phyloP scores from a whole-genome alignment of 805 yeast species.

The Candida easanensis region DNA sequence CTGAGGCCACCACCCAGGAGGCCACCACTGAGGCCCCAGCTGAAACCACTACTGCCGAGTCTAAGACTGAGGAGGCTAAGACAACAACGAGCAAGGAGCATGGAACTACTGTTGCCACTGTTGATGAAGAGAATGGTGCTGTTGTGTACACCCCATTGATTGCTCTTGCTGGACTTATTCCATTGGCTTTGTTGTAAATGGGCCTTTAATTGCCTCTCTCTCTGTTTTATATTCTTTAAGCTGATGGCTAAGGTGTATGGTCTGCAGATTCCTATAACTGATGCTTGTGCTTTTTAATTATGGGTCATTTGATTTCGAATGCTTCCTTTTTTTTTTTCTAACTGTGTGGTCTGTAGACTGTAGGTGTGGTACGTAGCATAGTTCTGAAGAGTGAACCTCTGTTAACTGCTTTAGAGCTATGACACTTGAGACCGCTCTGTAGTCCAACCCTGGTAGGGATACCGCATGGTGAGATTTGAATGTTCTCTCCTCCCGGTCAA shows the following conservation, averaged over 20 bases:
- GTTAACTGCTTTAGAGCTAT: neutral
- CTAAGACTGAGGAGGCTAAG: too few species aligned
- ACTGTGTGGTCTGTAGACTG: neutral
- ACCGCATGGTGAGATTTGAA: too few species aligned
- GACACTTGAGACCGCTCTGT: neutral
- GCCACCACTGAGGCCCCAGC: neutral
- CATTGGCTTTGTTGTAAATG: slow-evolving; percentile 20
- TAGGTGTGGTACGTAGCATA: neutral
- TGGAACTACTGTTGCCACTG: slow-evolving; percentile 7
- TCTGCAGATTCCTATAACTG: too few species aligned
- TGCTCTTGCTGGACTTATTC: slow-evolving; percentile 15
- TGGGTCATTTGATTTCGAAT: neutral
- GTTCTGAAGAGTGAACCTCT: neutral
- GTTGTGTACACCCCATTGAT: slow-evolving; percentile 19
- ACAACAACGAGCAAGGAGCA: too few species aligned
- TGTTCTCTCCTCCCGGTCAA: too few species aligned
- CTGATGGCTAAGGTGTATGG: too few species aligned
- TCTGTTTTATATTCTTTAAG: too few species aligned
- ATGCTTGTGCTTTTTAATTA: too few species aligned
- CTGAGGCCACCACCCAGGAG: slow-evolving; percentile 9
- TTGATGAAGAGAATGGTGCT: slow-evolving; percentile 14
- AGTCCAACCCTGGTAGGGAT: too few species aligned
- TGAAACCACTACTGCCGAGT: neutral
- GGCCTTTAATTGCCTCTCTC: neutral
- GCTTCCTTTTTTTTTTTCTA: neutral